Evolutionary conservation across 2,329 filamentous ascomycete genomes (phyloP), one percentile per base, ranked within the genome.

Genomic region (Madurella fahalii): DNA sequence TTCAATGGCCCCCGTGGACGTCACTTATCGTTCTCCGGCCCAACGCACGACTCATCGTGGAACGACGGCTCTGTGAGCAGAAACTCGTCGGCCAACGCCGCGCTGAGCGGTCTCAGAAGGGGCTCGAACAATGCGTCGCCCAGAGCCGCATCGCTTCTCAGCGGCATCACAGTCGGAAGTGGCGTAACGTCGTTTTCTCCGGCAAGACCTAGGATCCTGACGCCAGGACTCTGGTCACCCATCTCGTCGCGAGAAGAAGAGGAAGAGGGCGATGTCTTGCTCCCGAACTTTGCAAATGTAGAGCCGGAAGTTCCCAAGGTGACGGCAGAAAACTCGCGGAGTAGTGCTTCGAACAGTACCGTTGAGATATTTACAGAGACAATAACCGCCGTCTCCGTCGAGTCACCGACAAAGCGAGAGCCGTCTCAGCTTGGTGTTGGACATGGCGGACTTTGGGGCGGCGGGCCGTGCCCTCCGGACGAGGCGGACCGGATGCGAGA

Each of bases 241-340:
- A 68, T 69, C 17, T 64, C 60, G 50, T 62, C 65, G 40, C 56
- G 57, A 8, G 71, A 74, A 8, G 75, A 77, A 17, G 74, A 79
- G 17, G 78, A 80, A 2, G 74, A 78, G n/a, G 74, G 78, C 37
- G 74, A 78, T 47, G 67, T 73, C 47, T 73, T 81, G 62, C 69
- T 81, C 5, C 72, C 80, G 2, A 76, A 82, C 62, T 82, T 83
- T 64, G 74, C 75, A 39, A 45, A 54, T 25, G 55, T 52, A 15
- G 54, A 51, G 25, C 17, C 16, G 12, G 40, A 51, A 4, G 20
- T 50, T 11, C 18, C 50, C 25, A 8, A 17, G 17, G 41, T 20
- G 34, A 30, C 39, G 11, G 17, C 16, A 20, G 18, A n/a, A 30
- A 31, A 2, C 9, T 18, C 30, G 4, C n/a, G 2, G 34, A 11